These are phyloP conservation scores for Ascochyta rabiei DNA, from an alignment of 2,329 filamentous ascomycete genomes.

Conservation along the genomic window DNA sequence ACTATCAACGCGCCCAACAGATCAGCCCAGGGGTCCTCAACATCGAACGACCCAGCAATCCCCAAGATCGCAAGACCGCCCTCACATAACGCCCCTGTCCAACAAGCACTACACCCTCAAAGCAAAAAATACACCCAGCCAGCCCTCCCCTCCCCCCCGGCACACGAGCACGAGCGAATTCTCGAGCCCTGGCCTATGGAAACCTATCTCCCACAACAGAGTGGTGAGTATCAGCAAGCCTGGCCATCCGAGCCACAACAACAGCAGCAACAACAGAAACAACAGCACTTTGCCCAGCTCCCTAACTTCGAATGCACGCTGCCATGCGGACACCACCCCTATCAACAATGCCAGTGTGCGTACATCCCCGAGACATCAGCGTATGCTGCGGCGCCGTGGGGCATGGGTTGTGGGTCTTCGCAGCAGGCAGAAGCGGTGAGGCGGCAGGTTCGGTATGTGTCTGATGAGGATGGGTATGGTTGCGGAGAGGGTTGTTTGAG, in stretches of 20 bases:
- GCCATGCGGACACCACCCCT: background rate
- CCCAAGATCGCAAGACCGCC: background rate
- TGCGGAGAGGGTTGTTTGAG: background rate
- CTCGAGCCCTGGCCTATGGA: too few species aligned
- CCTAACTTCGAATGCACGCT: background rate
- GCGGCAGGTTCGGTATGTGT: background rate
- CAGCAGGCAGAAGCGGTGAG: background rate
- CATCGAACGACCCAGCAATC: background rate
- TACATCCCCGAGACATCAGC: too few species aligned
- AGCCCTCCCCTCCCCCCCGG: background rate
- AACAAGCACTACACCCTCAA: background rate
- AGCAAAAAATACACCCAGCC: background rate
- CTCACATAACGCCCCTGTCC: background rate
- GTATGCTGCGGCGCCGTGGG: background rate
- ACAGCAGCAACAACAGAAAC: background rate
- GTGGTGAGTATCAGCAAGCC: too few species aligned
- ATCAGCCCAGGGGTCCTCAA: background rate
- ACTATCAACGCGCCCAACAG: background rate
- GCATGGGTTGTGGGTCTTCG: background rate
- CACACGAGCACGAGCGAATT: too few species aligned
- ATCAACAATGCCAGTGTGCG: background rate
- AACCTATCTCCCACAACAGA: too few species aligned
- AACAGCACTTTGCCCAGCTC: background rate
- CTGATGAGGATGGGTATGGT: background rate
- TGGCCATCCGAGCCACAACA: too few species aligned